phyloP scores from a whole-genome alignment of 2,329 filamentous ascomycete genomes.

The Shiraia bambusicola region DNA sequence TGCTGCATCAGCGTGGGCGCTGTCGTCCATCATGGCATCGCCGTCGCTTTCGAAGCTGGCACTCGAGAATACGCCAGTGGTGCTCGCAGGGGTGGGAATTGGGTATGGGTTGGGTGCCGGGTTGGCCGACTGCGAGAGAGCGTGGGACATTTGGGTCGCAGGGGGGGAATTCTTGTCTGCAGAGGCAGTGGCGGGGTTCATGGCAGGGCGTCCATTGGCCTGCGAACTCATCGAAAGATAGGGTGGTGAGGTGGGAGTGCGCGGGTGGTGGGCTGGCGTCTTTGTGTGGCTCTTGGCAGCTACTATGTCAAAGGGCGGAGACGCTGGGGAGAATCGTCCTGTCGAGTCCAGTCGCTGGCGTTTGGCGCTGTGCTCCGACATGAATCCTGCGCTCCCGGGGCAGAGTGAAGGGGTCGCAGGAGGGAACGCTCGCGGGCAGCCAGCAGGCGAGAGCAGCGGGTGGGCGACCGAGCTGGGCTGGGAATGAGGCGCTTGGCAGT shows the following conservation, averaged over 20 bases:
- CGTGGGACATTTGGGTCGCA: constrained; percentile 43
- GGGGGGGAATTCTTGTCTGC: constrained; percentile 46
- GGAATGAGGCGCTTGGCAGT: constrained; percentile 29
- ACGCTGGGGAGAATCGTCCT: constrained; percentile 49
- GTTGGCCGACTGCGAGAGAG: constrained; percentile 36
- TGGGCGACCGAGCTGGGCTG: constrained; percentile 23
- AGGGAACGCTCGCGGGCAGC: constrained; percentile 12
- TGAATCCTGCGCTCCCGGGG: constrained; percentile 23
- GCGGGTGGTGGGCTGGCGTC: constrained; percentile 46
- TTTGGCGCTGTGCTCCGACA: constrained; percentile 43
- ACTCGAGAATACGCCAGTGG: constrained; percentile 33
- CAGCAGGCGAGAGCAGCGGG: constrained; percentile 14
- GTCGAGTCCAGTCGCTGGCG: constrained; percentile 43
- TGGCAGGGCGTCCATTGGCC: constrained; percentile 39
- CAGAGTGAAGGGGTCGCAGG: neutral
- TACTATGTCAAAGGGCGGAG: constrained; percentile 45
- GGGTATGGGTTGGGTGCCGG: constrained; percentile 34
- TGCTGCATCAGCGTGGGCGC: constrained; percentile 28
- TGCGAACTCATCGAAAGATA: constrained; percentile 51
- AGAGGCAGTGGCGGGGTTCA: constrained; percentile 26
- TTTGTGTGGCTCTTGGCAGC: constrained; percentile 43
- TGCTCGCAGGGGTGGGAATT: constrained; percentile 45
- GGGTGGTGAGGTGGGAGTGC: constrained; percentile 52
- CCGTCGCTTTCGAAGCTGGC: constrained; percentile 45
- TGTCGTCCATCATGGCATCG: constrained; percentile 47